A percentile compares a stretch with the other conserved stretches of the same genome.
Conservation (phyloP, 108 stramenopile genomes). For the Epithemia pelagica region DNA sequence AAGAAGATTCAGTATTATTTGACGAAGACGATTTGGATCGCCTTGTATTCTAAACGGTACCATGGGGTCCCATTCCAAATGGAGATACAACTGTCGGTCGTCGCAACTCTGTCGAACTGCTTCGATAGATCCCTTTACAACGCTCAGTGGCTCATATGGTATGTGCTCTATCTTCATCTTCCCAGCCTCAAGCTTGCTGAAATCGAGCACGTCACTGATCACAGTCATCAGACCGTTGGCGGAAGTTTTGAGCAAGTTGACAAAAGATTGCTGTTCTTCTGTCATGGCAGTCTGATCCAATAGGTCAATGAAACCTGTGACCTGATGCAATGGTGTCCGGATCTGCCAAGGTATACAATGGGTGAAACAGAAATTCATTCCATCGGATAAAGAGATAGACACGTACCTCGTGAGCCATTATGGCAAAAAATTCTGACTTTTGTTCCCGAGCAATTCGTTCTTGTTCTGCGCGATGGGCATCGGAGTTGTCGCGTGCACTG, state of each 20-base stretch:
- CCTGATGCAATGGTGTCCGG: constrained; percentile 58
- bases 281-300: constrained; percentile 24
- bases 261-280: constrained; percentile 28
- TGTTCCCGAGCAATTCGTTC: constrained; percentile 21
- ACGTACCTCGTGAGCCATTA: constrained; percentile 46
- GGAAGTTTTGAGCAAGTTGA: constrained; percentile 24
- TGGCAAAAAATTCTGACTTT: constrained; percentile 21
- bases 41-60: constrained; percentile 13
- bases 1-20: constrained; percentile 48
- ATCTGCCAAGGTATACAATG: background rate
- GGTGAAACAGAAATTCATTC: background rate
- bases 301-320: constrained; percentile 56
- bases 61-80: background rate
- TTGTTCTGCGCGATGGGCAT: constrained; percentile 18
- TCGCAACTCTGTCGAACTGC: constrained; percentile 3
- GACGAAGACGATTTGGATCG: constrained; percentile 50
- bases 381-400: background rate
- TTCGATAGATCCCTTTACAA: constrained; percentile 33
- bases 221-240: constrained; percentile 34
- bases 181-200: constrained; percentile 45
- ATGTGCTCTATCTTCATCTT: constrained; percentile 43
- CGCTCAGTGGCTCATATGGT: constrained; percentile 28
- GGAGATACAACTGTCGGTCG: background rate
- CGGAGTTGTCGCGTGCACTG: constrained; percentile 25
- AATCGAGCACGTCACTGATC: constrained; percentile 43